Evolutionary conservation across 805 yeast genomes (phyloP), one percentile per base, ranked within the genome.

Genomic region (Scheffersomyces stipitis): DNA sequence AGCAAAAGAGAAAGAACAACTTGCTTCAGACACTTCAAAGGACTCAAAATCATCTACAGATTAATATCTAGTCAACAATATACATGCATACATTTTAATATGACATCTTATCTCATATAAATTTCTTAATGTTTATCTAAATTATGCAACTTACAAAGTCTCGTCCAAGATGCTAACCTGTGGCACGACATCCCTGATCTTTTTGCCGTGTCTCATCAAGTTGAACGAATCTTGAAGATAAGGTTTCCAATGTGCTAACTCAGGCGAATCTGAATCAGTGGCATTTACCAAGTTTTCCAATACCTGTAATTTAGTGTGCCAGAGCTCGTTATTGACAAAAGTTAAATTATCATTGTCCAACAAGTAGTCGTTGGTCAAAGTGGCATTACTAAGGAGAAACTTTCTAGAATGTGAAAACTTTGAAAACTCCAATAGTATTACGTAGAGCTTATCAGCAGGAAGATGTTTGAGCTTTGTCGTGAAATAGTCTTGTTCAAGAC

Each of bases 151-250:
- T n/a, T n/a, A 48, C 13, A 27, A 34, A 20, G 50, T 42, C 17
- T 42, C 54, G 39, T 58, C 63, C 26, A 44, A 32, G 8, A 62
- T 41, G 22, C 52, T 64, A 16, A 60, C 67, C 26, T 37, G 37
- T 0, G 60, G 54, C 10, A 31, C 37, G 4, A 48, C 36, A 24
- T 46, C 41, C 14, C 39, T 43, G 9, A 52, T 36, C 10, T 38
- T 42, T 26, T 52, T 46, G 1, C 66, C 66, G 40, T 49, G 44
- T 27, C 46, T 55, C 63, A 60, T 58, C 14, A 46, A 24, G 26
- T 34, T 37, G 15, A 47, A 57, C 6, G 46, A 36, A 3, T 36
- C 37, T 6, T 35, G 34, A 9, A 63, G 36, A 28, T 45, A 46
- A 4, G 41, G 48, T 26, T 47, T 42, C 66, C 66, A 63, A 18